Base-by-base conservation (phyloP, 225 moss, liverwort and hornwort genomes). In the Bryum argenteum region DNA sequence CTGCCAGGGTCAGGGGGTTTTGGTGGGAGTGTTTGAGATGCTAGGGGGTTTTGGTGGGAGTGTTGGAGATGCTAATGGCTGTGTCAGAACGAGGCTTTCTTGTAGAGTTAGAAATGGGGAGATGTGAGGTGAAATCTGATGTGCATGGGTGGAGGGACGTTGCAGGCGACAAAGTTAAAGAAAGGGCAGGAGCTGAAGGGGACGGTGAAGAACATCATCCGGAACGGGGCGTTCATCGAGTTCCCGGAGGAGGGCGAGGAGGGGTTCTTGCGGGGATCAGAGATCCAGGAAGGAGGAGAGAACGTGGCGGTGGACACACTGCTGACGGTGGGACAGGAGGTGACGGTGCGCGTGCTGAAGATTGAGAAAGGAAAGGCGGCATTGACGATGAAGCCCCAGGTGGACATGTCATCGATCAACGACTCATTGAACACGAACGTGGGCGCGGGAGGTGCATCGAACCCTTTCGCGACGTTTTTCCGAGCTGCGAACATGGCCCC, bases 101-200 rank as follows among this genome's bases (percentile, higher is more conserved):
- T 3, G 22, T n/a, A 17, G 4, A 0, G 8, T 0, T 47, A 10
- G 10, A 4, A 11, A 2, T 45, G 5, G 45, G 3, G 12, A 47
- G 3, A 18, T 13, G 10, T 26, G 41, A 52, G 26, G 41, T 1
- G 54, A 28, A 40, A 2, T 33, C 8, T 68, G 39, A 68, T n/a
- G 1, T 26, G 10, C 12, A 17, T 60, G 59, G n/a, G 58, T 17
- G 47, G 13, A 52, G 9, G n/a, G 9, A 20, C n/a, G 23, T 37
- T 58, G 73, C 78, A 88, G 87, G 55, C 73, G 63, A 87, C 96
- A 19, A 96, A 90, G 72, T 53, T 98, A 77, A 71, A 69, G 57
- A 98, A 91, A 78, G 98, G 98, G n/a, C 85, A 94, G 73, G 89
- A 82, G 40, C 71, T 98, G 61, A 85, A 87, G 74, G 98, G 98